Base-by-base conservation (phyloP, 257 asterid species). In the Eucommia ulmoides region DNA sequence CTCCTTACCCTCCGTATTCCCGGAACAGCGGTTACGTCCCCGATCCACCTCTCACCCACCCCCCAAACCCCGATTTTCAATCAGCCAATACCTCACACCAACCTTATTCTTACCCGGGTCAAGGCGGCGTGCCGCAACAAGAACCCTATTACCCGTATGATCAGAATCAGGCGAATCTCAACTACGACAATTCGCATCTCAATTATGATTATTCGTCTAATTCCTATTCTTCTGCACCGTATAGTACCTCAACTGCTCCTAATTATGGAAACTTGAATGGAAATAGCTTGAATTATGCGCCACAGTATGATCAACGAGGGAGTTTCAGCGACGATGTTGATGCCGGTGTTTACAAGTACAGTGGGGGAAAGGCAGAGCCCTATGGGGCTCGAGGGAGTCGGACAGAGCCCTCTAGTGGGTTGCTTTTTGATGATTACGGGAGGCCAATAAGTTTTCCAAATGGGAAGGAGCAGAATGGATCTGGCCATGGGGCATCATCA, bases 401-500 rank as follows among this genome's bases (percentile, higher is more conserved):
- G 59, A 33, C 62, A n/a, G 53, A 47, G 20, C 45, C 70, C 45
- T 42, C 63, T 15, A 48, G 49, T 51, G 83, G 65, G 47, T 66
- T 80, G 59, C 19, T 80, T 70, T 87, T 87, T 72, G 97, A 87
- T 75, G 94, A 87, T 71, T 87, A 81, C 33, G 97, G 93, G 59
- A 79, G 97, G 64, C 94, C 93, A 16, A 76, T 87, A 42, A 67
- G 49, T 58, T 57, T 56, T 61, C 46, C 69, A 2, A 72, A 70
- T 41, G 84, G 71, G 45, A 76, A 66, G 41, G 78, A 62, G 47
- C 72, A 55, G 41, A 69, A 44, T 47, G 68, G 74, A 45, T 61
- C 58, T 54, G 81, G 64, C 41, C n/a, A n/a, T n/a, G n/a, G n/a
- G n/a, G n/a, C n/a, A n/a, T 59, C 33, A 48, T 33, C 49, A 20